These are phyloP conservation scores for Exophiala sideris DNA, from an alignment of 2,329 filamentous ascomycete species.

Conservation along the genomic window DNA sequence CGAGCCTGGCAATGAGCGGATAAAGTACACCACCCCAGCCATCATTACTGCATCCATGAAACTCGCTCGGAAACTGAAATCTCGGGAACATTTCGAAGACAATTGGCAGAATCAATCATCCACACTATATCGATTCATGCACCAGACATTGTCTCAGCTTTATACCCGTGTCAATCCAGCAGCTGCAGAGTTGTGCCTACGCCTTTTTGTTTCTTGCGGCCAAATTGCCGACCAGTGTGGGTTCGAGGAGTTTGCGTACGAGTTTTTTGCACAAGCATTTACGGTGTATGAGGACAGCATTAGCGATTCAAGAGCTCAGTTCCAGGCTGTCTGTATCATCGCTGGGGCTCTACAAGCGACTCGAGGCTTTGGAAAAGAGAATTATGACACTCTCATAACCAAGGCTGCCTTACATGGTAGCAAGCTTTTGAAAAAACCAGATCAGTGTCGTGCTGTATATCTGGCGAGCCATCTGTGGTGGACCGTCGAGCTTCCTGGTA, in stretches of 20 bases:
- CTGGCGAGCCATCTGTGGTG: slow-evolving; percentile 97
- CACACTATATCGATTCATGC: slow-evolving; percentile 91
- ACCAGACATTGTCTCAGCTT: slow-evolving; percentile 78
- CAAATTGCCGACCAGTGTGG: slow-evolving; percentile 88
- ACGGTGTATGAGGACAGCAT: slow-evolving; percentile 97
- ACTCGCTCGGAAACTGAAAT: slow-evolving; percentile 82
- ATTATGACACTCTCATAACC: slow-evolving; percentile 97
- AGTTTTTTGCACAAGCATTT: slow-evolving; percentile 97
- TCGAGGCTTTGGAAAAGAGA: slow-evolving; percentile 89
- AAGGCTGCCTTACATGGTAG: slow-evolving; percentile 96
- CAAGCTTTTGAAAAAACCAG: slow-evolving; percentile 94
- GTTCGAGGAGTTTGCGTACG: slow-evolving; percentile 94
- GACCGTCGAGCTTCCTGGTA: slow-evolving; percentile 77
- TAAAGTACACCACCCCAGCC: slow-evolving; percentile 91
- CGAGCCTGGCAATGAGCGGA: slow-evolving; percentile 86
- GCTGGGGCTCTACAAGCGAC: slow-evolving; percentile 85
- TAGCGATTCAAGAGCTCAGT: slow-evolving; percentile 92
- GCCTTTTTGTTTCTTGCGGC: slow-evolving; percentile 86
- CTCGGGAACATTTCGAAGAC: slow-evolving; percentile 80
- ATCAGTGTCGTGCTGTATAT: slow-evolving; percentile 95
- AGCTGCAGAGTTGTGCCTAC: slow-evolving; percentile 81
- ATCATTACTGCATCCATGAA: slow-evolving; percentile 87
- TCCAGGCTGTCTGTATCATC: slow-evolving; percentile 95
- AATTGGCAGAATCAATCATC: slow-evolving; percentile 72
- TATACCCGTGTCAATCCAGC: slow-evolving; percentile 81